Conservation (phyloP, 148 eudicot genomes). For the Cornus kousa region DNA sequence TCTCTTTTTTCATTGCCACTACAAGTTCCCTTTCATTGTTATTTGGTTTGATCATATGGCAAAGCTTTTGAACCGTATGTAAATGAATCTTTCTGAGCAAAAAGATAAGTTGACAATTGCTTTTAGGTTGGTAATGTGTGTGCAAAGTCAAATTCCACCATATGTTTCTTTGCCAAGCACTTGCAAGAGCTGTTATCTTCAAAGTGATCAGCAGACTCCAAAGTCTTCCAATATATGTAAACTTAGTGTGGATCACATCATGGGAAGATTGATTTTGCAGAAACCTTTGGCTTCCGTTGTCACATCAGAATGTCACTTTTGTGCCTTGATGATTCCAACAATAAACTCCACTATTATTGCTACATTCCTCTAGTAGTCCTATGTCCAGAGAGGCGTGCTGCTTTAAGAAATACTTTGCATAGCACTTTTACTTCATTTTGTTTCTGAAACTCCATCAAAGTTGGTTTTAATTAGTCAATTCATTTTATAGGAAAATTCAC, state of each 20-base stretch:
- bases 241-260: slow-evolving; percentile 16
- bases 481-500: neutral
- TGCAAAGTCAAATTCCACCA: slow-evolving; percentile 9
- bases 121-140: neutral
- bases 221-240: slow-evolving; percentile 11
- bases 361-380: neutral
- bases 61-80: neutral
- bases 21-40: neutral
- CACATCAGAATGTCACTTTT: neutral
- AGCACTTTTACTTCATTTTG: neutral
- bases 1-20: neutral
- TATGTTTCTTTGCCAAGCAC: slow-evolving; percentile 7
- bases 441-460: neutral
- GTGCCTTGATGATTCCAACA: slow-evolving; percentile 2
- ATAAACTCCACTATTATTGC: neutral
- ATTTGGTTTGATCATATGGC: neutral
- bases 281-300: neutral
- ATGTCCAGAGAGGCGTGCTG: neutral
- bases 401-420: neutral
- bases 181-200: slow-evolving; percentile 12
- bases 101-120: neutral
- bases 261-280: slow-evolving; percentile 10
- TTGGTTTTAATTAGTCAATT: neutral
- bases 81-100: neutral
- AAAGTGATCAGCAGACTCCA: slow-evolving; percentile 14